phyloP scores from a whole-genome alignment of 495 filamentous ascomycete species.

The Tuber calosporum region DNA sequence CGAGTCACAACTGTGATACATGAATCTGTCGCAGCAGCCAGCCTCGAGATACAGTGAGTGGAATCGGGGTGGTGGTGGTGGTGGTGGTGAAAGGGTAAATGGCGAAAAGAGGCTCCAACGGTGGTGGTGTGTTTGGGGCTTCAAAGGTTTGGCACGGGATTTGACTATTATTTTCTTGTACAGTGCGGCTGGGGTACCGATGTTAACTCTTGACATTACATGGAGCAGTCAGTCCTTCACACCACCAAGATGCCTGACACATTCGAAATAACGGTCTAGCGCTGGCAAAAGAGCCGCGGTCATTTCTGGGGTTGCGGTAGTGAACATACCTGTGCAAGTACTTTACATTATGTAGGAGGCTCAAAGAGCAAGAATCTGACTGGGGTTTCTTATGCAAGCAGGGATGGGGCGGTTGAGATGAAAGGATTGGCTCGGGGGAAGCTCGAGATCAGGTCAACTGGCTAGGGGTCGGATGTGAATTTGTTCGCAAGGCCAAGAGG shows the following conservation, averaged over 20 bases:
- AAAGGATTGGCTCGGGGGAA: slow-evolving; percentile 29
- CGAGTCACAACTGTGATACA: background rate
- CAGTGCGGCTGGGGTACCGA: slow-evolving; percentile 23
- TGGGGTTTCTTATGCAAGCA: slow-evolving; percentile 33
- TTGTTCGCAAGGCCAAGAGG: slow-evolving; percentile 10
- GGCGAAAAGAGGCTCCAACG: slow-evolving; percentile 16
- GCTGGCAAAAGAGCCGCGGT: slow-evolving; percentile 38
- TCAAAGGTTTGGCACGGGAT: slow-evolving; percentile 26
- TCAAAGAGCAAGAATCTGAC: slow-evolving; percentile 35
- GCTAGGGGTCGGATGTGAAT: slow-evolving; percentile 19
- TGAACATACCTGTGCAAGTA: slow-evolving; percentile 21
- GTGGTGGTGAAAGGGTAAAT: slow-evolving; percentile 6
- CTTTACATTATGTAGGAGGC: slow-evolving; percentile 38
- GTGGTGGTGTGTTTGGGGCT: slow-evolving; percentile 35
- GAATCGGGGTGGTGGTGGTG: background rate
- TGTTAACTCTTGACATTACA: slow-evolving; percentile 26
- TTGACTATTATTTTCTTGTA: slow-evolving; percentile 22
- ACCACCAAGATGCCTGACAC: slow-evolving; percentile 31
- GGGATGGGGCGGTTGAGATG: slow-evolving; percentile 37
- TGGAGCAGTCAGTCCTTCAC: slow-evolving; percentile 10
- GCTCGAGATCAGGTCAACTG: slow-evolving; percentile 5
- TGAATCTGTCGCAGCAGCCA: background rate
- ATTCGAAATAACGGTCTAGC: slow-evolving; percentile 18
- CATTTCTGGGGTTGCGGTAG: slow-evolving; percentile 17
- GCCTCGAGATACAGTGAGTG: background rate